Conservation (phyloP, 2,329 filamentous ascomycete species). For the Plenodomus biglobosus region DNA sequence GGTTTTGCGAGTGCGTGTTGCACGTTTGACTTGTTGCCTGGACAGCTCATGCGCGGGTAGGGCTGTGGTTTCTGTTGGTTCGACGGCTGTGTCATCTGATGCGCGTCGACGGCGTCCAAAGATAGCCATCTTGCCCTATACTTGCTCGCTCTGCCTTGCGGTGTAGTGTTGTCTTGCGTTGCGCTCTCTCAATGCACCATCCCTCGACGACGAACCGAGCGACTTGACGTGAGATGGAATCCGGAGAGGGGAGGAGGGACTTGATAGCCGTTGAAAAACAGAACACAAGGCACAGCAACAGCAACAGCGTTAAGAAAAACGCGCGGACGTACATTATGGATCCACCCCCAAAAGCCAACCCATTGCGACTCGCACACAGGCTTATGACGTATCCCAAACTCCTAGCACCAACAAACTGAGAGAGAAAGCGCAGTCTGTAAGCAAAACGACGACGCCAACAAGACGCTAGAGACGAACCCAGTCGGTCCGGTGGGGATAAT, state of each 20-base stretch:
- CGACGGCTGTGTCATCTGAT: slow-evolving; percentile 18
- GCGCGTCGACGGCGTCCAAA: slow-evolving; percentile 24
- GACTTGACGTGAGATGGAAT: background rate
- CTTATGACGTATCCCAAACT: background rate
- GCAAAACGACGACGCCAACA: background rate
- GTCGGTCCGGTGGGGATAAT: background rate
- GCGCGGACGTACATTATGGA: background rate
- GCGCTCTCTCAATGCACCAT: background rate
- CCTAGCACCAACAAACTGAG: background rate
- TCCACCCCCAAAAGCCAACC: background rate
- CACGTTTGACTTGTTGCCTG: slow-evolving; percentile 43
- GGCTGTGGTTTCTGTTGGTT: slow-evolving; percentile 16
- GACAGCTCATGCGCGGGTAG: slow-evolving; percentile 29
- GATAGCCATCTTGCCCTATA: slow-evolving; percentile 17
- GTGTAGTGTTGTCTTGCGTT: background rate
- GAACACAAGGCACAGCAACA: background rate
- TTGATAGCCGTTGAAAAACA: background rate
- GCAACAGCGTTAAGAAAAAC: background rate
- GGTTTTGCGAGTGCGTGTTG: slow-evolving; percentile 55
- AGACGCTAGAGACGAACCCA: background rate
- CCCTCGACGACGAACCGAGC: background rate
- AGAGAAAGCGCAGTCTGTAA: background rate
- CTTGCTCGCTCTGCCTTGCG: background rate
- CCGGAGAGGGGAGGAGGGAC: background rate
- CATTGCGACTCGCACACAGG: background rate